Evolutionary conservation across 2,329 filamentous ascomycete species (phyloP).

Genomic region (Diplocarpon rosae): DNA sequence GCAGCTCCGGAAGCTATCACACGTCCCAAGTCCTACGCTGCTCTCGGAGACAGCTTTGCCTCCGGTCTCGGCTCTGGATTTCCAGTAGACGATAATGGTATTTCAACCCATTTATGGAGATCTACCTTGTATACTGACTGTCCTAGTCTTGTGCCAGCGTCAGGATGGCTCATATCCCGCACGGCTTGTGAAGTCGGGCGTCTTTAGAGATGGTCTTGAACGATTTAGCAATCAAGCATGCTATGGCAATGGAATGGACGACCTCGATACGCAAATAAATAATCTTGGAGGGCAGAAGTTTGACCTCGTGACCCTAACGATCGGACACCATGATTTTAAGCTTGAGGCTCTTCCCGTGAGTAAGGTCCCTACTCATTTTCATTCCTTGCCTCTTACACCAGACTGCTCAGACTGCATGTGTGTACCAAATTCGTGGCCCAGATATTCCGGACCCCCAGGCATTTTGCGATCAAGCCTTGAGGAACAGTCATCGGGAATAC

Average conservation of each 20-base stretch:
- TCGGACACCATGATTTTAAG: conserved; percentile 1
- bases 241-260: neutral
- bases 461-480: no score
- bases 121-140: neutral
- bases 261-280: conserved; percentile 1
- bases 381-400: no score
- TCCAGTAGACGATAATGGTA: neutral
- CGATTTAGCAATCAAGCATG: neutral
- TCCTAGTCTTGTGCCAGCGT: neutral
- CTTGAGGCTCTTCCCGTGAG: conserved; percentile 1
- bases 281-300: conserved; percentile 1
- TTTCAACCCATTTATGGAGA: neutral
- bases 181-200: neutral
- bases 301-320: conserved; percentile 1
- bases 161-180: conserved; percentile 2
- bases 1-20: no score
- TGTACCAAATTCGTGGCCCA: no score
- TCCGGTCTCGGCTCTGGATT: conserved; percentile 1
- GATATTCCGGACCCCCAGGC: no score
- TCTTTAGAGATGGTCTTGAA: neutral
- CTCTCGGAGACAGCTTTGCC: conserved; percentile 2
- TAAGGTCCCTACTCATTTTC: neutral
- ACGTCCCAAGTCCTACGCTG: neutral
- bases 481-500: no score
- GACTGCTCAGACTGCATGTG: no score